Conservation (phyloP, 1,284 basidiomycete genomes). For the Sporisorium reilianum region DNA sequence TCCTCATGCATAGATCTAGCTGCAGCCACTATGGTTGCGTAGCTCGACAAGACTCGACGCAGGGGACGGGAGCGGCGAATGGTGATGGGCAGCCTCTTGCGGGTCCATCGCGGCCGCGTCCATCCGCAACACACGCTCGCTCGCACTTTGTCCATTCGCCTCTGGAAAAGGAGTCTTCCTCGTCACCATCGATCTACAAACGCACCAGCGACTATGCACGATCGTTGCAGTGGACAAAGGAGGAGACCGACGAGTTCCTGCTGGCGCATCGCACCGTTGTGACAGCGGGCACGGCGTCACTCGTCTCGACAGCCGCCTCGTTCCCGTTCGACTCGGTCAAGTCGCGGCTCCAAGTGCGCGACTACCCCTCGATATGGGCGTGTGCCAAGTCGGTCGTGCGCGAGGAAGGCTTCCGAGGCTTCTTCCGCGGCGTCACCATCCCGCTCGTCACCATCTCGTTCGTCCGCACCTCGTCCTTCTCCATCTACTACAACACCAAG, state of each 20-base stretch:
- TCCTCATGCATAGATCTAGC: conserved; percentile 19
- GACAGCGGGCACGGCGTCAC: conserved; percentile 65
- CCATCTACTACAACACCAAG: conserved; percentile 91
- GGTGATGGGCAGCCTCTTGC: conserved; percentile 7
- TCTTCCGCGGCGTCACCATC: conserved; percentile 84
- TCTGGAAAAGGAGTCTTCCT: not conserved
- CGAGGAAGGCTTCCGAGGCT: conserved; percentile 91
- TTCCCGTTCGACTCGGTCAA: conserved; percentile 68
- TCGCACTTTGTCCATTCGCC: conserved; percentile 18
- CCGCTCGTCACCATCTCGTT: conserved; percentile 96
- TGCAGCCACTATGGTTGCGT: conserved; percentile 47
- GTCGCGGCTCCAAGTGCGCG: conserved; percentile 64
- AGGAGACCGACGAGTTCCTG: conserved; percentile 52
- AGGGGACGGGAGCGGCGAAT: not conserved
- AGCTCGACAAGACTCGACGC: not conserved
- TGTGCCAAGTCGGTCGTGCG: conserved; percentile 73
- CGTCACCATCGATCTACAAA: conserved; percentile 20
- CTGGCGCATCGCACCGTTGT: conserved; percentile 62
- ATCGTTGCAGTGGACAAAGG: conserved; percentile 33
- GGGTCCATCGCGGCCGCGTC: conserved; percentile 34
- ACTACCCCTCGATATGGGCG: conserved; percentile 65
- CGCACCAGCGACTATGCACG: conserved; percentile 23
- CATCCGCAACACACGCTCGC: not conserved
- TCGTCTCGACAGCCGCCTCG: conserved; percentile 65
- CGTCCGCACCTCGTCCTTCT: conserved; percentile 91